Conservation (phyloP, 225 moss, liverwort and hornwort species). For the Ulota crispa region DNA sequence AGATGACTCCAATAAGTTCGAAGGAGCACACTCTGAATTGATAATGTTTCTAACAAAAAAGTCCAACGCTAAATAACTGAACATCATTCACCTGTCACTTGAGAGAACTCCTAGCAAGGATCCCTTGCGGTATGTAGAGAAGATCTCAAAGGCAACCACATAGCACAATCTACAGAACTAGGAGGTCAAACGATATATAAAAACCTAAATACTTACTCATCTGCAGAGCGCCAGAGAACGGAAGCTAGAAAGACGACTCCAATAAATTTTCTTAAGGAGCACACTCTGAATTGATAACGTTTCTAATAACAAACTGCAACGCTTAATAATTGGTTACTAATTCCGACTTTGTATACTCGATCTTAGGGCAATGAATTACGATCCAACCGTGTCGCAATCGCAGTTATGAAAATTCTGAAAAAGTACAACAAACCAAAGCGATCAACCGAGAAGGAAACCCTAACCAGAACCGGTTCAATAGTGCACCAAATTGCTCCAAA, state of each 20-base stretch:
- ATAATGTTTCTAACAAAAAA: too few species aligned
- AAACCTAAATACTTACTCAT: not conserved
- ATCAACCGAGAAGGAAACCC: not conserved
- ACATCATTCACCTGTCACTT: not conserved
- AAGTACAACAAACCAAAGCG: not conserved
- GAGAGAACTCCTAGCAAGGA: not conserved
- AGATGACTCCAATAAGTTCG: not conserved
- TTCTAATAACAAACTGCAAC: too few species aligned
- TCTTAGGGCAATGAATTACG: not conserved
- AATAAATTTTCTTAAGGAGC: not conserved
- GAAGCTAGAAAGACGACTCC: not conserved
- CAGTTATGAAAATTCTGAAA: not conserved
- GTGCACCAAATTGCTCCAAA: not conserved
- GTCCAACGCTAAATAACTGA: too few species aligned
- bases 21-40: not conserved
- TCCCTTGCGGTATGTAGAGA: not conserved
- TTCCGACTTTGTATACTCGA: too few species aligned
- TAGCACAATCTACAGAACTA: not conserved
- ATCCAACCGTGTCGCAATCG: not conserved
- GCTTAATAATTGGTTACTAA: too few species aligned
- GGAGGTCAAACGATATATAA: not conserved
- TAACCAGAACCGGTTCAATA: not conserved
- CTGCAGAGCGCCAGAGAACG: not conserved
- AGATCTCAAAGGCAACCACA: not conserved
- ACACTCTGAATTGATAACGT: too few species aligned